Evolutionary conservation across 768 basidiomycete genomes (phyloP).

Genomic region (Chalciporus pseudorubinellus): DNA sequence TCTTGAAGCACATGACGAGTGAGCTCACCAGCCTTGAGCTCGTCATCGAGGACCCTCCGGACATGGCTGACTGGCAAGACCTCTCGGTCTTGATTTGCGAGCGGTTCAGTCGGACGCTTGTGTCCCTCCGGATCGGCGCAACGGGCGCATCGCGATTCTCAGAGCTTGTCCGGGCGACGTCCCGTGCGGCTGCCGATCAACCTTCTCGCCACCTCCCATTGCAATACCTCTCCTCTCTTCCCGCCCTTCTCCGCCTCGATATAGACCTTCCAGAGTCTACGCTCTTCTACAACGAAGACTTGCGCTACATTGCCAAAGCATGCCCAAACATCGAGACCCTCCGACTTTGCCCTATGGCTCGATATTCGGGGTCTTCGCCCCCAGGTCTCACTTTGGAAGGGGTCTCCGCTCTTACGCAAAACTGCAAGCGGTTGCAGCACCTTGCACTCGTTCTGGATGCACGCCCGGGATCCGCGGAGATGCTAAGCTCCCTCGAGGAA

Average conservation of each 20-base stretch:
- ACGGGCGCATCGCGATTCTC: constrained; percentile 74
- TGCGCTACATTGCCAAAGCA: constrained; percentile 54
- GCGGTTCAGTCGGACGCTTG: constrained; percentile 56
- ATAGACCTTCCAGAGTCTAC: constrained; percentile 78
- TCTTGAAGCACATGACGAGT: constrained; percentile 66
- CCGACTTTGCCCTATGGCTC: constrained; percentile 63
- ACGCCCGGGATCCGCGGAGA: constrained; percentile 41
- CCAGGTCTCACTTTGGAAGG: constrained; percentile 64
- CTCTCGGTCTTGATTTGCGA: constrained; percentile 62
- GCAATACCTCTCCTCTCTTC: constrained; percentile 52
- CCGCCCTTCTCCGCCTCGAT: constrained; percentile 59
- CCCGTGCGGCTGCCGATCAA: constrained; percentile 53
- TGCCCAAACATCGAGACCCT: constrained; percentile 71
- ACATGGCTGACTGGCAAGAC: constrained; percentile 72
- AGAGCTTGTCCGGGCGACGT: constrained; percentile 76
- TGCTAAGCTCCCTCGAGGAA: constrained; percentile 43
- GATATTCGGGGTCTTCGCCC: constrained; percentile 52
- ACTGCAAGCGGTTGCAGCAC: constrained; percentile 62
- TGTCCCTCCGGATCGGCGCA: constrained; percentile 59
- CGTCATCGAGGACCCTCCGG: constrained; percentile 76
- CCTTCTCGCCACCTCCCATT: constrained; percentile 61
- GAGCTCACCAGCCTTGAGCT: constrained; percentile 69
- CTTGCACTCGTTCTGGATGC: constrained; percentile 67
- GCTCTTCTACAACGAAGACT: constrained; percentile 59
- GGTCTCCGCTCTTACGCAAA: constrained; percentile 54